Conservation (phyloP, 495 filamentous ascomycete species). For the Xylaria castorea region DNA sequence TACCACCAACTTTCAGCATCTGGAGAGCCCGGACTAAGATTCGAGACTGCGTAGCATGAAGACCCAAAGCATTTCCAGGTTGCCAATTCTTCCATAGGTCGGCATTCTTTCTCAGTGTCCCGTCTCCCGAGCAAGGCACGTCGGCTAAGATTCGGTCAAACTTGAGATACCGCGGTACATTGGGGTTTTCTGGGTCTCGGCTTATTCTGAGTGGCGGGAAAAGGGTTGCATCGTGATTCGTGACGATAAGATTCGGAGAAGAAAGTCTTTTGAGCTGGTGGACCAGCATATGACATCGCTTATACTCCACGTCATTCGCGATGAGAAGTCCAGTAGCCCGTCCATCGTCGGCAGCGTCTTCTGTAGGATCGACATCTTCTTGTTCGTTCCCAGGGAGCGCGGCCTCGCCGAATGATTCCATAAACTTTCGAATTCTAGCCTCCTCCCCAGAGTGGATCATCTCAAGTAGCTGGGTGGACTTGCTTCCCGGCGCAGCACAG, state of each 20-base stretch:
- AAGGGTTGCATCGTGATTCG: slow-evolving; percentile 96
- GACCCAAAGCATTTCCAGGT: slow-evolving; percentile 79
- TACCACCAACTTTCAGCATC: slow-evolving; percentile 93
- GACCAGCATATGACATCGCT: slow-evolving; percentile 92
- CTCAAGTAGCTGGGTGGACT: slow-evolving; percentile 93
- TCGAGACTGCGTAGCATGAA: slow-evolving; percentile 82
- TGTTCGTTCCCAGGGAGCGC: slow-evolving; percentile 55
- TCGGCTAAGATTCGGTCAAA: slow-evolving; percentile 97
- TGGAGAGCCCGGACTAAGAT: slow-evolving; percentile 93
- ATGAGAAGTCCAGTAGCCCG: slow-evolving; percentile 89
- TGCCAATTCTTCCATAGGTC: slow-evolving; percentile 95
- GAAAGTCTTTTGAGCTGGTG: slow-evolving; percentile 97
- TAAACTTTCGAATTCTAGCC: slow-evolving; percentile 69
- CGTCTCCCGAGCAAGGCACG: slow-evolving; percentile 96
- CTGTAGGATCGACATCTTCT: slow-evolving; percentile 55
- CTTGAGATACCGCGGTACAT: slow-evolving; percentile 79
- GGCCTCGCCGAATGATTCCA: slow-evolving; percentile 59
- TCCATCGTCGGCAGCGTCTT: slow-evolving; percentile 76
- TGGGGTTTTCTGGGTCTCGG: slow-evolving; percentile 56
- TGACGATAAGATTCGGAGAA: slow-evolving; percentile 95
- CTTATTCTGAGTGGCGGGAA: slow-evolving; percentile 88
- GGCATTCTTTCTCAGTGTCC: slow-evolving; percentile 88
- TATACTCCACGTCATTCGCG: slow-evolving; percentile 95
- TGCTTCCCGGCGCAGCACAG: slow-evolving; percentile 96
- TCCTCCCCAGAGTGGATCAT: slow-evolving; percentile 93